phyloP scores from a whole-genome alignment of 73 alveolate species.

The Tetrahymena borealis region DNA sequence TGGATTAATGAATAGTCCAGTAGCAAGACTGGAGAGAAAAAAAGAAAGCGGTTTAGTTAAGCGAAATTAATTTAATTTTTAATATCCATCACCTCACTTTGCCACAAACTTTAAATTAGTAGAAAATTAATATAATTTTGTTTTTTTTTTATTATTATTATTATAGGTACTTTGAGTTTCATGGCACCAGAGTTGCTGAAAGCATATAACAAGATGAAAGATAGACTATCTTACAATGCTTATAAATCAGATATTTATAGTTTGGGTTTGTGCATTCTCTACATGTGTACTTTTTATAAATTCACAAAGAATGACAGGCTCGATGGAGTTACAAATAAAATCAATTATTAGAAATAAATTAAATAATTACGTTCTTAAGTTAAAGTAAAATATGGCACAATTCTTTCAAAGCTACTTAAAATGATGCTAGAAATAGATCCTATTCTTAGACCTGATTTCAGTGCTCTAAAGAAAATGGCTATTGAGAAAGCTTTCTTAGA shows the following conservation, averaged over 20 bases:
- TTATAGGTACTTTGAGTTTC: not conserved
- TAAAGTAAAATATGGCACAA: not conserved
- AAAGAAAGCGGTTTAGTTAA: too few species aligned
- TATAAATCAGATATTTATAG: not conserved
- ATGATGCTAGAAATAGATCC: not conserved
- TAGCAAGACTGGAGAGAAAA: too few species aligned
- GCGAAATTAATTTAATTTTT: too few species aligned
- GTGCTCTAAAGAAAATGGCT: not conserved
- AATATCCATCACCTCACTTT: too few species aligned
- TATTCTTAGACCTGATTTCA: not conserved
- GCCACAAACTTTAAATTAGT: not conserved
- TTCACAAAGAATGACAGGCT: not conserved
- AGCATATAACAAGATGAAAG: not conserved
- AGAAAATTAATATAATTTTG: not conserved
- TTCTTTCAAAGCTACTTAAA: not conserved
- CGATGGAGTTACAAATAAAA: not conserved
- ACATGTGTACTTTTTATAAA: not conserved
- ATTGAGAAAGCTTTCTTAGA: not conserved
- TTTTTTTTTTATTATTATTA: not conserved
- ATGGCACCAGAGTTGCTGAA: not conserved
- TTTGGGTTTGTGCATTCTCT: not conserved
- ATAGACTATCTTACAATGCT: not conserved
- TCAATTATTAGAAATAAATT: not conserved
- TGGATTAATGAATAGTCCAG: too few species aligned
- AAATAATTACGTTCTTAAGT: not conserved